Conservation (phyloP, 2,329 filamentous ascomycete species). For the Pseudovirgaria hyperparasitica region DNA sequence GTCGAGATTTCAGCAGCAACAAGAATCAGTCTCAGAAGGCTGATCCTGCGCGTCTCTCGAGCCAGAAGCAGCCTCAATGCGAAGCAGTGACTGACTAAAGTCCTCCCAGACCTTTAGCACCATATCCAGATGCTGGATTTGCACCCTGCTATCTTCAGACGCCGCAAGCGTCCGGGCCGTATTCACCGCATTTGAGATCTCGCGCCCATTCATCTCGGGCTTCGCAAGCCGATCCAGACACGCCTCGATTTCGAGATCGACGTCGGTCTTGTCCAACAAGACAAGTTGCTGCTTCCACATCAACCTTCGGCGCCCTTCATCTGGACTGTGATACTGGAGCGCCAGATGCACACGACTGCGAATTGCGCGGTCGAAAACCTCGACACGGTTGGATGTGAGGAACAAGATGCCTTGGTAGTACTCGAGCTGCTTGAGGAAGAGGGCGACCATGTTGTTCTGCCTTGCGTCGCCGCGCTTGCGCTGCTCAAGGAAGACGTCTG, state of each 20-base stretch:
- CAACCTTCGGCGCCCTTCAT: constrained; percentile 4
- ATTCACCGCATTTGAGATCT: constrained; percentile 13
- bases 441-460: constrained; percentile 26
- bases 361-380: constrained; percentile 7
- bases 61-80: too few relatives aligned
- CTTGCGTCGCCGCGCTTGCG: constrained; percentile 24
- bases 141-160: constrained; percentile 5
- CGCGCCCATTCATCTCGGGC: constrained; percentile 10
- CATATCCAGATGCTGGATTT: constrained; percentile 9
- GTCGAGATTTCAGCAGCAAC: too few relatives aligned
- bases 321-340: constrained; percentile 6
- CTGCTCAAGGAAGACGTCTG: constrained; percentile 46
- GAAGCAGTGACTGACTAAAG: too few relatives aligned
- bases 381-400: constrained; percentile 9
- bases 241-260: constrained; percentile 6
- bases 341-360: constrained; percentile 6
- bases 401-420: constrained; percentile 11
- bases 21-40: too few relatives aligned
- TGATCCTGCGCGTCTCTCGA: too few relatives aligned
- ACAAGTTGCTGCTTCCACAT: constrained; percentile 8
- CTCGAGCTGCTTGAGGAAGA: constrained; percentile 14
- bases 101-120: constrained; percentile 9
- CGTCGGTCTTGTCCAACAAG: constrained; percentile 1
- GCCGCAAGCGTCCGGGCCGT: constrained; percentile 10
- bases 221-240: constrained; percentile 5